phyloP scores from a whole-genome alignment of 352 stramenopile genomes.

The Globisporangium yorkense region DNA sequence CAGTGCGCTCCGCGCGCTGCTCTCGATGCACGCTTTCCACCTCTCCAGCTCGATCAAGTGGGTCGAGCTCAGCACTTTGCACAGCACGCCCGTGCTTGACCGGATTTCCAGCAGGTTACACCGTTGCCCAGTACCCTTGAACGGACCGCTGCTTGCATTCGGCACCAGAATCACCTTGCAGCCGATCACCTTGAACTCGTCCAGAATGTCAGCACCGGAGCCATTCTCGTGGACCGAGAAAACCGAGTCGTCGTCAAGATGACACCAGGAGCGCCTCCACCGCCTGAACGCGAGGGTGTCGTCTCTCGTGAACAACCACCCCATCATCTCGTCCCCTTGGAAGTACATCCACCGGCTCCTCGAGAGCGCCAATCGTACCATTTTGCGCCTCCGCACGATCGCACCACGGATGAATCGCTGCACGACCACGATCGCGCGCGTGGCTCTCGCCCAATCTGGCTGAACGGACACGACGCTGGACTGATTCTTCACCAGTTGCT shows the following conservation, averaged over 20 bases:
- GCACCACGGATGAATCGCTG: conserved; percentile 77
- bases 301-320: conserved; percentile 80
- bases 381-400: conserved; percentile 58
- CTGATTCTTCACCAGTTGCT: conserved; percentile 72
- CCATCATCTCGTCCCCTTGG: conserved; percentile 59
- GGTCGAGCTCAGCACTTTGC: conserved; percentile 65
- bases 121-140: conserved; percentile 14
- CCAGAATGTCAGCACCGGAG: conserved; percentile 52
- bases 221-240: conserved; percentile 74
- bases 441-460: conserved; percentile 65
- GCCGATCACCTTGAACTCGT: conserved; percentile 54
- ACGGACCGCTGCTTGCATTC: conserved; percentile 45
- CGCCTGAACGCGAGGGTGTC: conserved; percentile 79
- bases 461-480: conserved; percentile 27
- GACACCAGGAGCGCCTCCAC: conserved; percentile 80
- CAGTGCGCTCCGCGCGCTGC: conserved; percentile 32
- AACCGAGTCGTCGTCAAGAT: conserved; percentile 59
- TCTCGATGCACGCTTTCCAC: conserved; percentile 71
- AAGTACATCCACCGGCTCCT: conserved; percentile 55
- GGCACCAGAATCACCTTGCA: conserved; percentile 67
- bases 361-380: conserved; percentile 49
- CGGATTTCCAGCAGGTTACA: conserved; percentile 57
- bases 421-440: conserved; percentile 70
- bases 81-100: conserved; percentile 32
- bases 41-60: conserved; percentile 51